Evolutionary conservation across 768 basidiomycete genomes (phyloP), one percentile per base, ranked within the genome.

Genomic region (Termitomyces sp.): DNA sequence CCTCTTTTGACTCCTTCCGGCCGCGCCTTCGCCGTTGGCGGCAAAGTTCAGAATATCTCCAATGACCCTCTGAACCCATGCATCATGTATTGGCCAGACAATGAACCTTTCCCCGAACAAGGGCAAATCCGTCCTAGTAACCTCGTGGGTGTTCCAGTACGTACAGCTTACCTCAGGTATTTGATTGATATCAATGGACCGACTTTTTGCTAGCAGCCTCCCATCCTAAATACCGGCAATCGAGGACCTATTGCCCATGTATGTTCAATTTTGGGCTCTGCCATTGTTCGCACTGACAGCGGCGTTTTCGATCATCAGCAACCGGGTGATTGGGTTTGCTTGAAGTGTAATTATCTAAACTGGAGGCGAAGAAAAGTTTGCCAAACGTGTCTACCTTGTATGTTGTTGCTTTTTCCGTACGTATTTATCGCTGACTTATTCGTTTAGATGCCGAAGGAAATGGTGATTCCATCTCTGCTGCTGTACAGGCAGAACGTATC

Each of bases 51-150:
- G 62, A 91, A 93, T 62, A 69, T 93, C 57, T 91, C 88, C 26
- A 73, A 62, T 38, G 88, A 93, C 65, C 88, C 89, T 19, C 66
- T 83, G 47, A 63, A 73, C 28, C 87, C 90, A 3, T 90, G 90
- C 62, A 77, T 91, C 72, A 85, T 93, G 83, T 93, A 87, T 62
- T 93, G 91, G 91, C 90, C 91, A 5, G 90, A 92, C 68, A 93
- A 93, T 62, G 91, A 93, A 65, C 79, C 88, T 4, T 74, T 90
- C 58, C 91, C 91, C 1, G 86, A 88, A 60, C 84, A 82, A 66
- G 83, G 87, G 12, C 91, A 93, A 71, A 88, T 87, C 55, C 76
- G 88, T 3, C 88, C 87, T 0, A 77, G 72, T 57, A 75, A 65
- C 21, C 69, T 85, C 17, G 69, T 73, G 50, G 83, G 83, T 17